phyloP scores from a whole-genome alignment of 1,139 yeast genomes.

The Pichia sp. region DNA sequence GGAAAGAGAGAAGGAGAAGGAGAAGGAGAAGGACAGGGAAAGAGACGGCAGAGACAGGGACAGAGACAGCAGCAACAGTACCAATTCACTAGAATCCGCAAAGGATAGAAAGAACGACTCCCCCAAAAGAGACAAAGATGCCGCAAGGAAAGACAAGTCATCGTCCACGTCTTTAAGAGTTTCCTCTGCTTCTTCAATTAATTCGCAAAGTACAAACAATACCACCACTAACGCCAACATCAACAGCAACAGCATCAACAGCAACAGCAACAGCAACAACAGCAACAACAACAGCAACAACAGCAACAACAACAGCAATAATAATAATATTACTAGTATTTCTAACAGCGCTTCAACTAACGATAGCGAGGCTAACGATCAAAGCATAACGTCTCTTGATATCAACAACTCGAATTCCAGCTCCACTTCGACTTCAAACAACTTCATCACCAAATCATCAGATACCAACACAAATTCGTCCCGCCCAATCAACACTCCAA shows the following conservation, averaged over 20 bases:
- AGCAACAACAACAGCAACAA: not conserved
- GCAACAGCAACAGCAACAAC: not conserved
- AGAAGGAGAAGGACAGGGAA: not conserved
- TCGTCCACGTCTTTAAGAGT: not conserved
- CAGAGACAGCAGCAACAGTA: not conserved
- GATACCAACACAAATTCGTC: not conserved
- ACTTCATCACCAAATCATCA: not conserved
- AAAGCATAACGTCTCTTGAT: not conserved
- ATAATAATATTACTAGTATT: too few relatives aligned
- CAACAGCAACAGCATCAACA: not conserved
- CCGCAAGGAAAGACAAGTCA: not conserved
- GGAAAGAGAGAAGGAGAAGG: conserved; percentile 15
- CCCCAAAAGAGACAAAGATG: not conserved
- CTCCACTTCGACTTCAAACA: not conserved
- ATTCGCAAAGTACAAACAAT: not conserved
- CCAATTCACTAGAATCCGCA: not conserved
- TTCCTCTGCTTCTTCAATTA: conserved; percentile 11
- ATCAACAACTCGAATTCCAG: not conserved
- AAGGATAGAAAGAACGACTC: not conserved
- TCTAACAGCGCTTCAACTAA: too few relatives aligned
- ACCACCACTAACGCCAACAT: not conserved
- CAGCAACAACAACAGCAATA: not conserved
- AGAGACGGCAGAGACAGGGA: not conserved
- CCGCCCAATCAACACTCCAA: not conserved
- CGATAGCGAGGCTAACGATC: too few relatives aligned